Base-by-base conservation (phyloP, 2,329 filamentous ascomycete species). In the Pestalotiopsis sp. region DNA sequence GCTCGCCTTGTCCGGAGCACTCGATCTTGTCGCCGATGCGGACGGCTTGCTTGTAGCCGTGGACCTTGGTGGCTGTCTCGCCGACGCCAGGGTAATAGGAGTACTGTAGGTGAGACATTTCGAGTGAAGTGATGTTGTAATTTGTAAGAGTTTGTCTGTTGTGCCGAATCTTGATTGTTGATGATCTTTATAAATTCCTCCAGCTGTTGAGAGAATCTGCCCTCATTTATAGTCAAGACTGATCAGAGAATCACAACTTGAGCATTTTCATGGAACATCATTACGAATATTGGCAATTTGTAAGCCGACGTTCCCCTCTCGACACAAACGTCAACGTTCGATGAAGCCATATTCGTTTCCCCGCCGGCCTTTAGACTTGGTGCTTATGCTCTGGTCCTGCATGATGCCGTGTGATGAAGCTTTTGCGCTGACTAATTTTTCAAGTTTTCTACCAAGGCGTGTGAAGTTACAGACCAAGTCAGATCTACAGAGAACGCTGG, bases 1-100 rank as follows among this genome's bases (percentile, higher is more conserved):
- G 38, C 72, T 27, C 27, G 83, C 82, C 83, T 78, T 86, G 84
- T 3, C 83, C 83, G 2, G 83, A 74, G 67, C 78, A 80, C 73
- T 86, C 81, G 62, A 87, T 85, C 3, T 77, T 74, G 73, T 86
- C 81, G 1, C 82, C 84, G 17, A 86, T 73, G 1, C 85, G 81
- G 14, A 85, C 83, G 1, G 84, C 81, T 69, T 87, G 85, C 70
- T 76, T 84, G 74, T 86, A 86, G 64, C 72, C 65, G 59, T 78
- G 79, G 0, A 73, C 71, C 38, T 82, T 60, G 4, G 72, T 64
- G 25, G 72, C 69, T 23, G 76, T 78, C 20, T 74, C 72, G 12
- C 75, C 78, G 3, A 75, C 41, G 13, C 49, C 67, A 2, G 62
- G 73, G 68, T 82, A 82, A 68, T 73, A 70, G 68, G 72, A 77